Conservation (phyloP, 2,329 filamentous ascomycete genomes). For the Aspergillus caelatus region DNA sequence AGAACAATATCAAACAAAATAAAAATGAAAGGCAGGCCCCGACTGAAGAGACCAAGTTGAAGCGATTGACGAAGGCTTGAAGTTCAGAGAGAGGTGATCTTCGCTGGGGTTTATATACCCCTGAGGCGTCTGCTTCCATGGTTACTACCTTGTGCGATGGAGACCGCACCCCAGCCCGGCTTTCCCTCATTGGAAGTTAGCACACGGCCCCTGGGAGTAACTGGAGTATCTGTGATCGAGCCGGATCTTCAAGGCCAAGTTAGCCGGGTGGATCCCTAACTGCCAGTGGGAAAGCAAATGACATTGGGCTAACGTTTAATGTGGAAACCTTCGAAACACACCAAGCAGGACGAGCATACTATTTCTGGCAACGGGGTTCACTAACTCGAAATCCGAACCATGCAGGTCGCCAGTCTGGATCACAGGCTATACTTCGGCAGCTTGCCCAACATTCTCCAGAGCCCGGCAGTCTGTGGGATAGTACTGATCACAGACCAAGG, state of each 20-base stretch:
- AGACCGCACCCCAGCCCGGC: constrained; percentile 18
- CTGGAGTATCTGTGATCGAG: constrained; percentile 21
- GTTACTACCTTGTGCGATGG: constrained; percentile 15
- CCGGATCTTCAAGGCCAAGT: constrained; percentile 26
- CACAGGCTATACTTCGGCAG: constrained; percentile 4
- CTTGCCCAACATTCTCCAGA: constrained; percentile 3
- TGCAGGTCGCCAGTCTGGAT: constrained; percentile 13
- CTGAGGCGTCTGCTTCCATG: constrained; percentile 24
- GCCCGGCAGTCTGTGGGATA: constrained; percentile 4
- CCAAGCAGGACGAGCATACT: constrained; percentile 22
- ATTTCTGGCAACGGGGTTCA: constrained; percentile 27
- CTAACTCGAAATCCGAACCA: constrained; percentile 17
- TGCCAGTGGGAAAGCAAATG: constrained; percentile 21
- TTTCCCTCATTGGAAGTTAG: constrained; percentile 16
- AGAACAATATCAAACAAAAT: constrained; percentile 23
- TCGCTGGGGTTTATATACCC: constrained; percentile 39
- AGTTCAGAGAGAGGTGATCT: constrained; percentile 26
- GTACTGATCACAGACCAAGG: constrained; percentile 1
- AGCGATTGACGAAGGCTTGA: constrained; percentile 29
- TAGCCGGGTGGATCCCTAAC: constrained; percentile 23
- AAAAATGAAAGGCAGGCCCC: constrained; percentile 22
- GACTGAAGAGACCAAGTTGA: constrained; percentile 21
- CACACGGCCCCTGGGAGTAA: constrained; percentile 10
- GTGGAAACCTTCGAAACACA: constrained; percentile 27
- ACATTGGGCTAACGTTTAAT: constrained; percentile 17